Conservation (phyloP, 768 basidiomycete genomes). For the Hericium erinaceus region DNA sequence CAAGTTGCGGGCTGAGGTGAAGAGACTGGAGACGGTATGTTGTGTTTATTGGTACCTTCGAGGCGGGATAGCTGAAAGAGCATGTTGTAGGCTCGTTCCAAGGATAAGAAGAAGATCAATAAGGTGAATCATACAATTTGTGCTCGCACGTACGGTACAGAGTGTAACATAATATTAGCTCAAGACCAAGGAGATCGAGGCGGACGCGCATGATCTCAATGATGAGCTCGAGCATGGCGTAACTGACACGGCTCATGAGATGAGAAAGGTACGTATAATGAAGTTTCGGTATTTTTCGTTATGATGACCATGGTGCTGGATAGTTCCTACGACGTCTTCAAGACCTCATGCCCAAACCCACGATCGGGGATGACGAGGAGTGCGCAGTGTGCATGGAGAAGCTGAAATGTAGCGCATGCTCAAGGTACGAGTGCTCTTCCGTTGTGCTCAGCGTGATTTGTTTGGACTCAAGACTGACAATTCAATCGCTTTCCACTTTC, state of each 20-base stretch:
- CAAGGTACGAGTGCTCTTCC: conserved; percentile 21
- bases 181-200: conserved; percentile 24
- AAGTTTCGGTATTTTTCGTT: not conserved
- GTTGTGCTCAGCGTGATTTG: not conserved
- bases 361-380: conserved; percentile 28
- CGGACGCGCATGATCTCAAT: conserved; percentile 30
- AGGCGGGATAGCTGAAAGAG: not conserved
- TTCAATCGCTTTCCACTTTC: not conserved
- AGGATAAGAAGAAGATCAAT: conserved; percentile 3
- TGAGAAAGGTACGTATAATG: conserved; percentile 30
- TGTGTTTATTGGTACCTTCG: not conserved
- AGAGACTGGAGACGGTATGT: conserved; percentile 4
- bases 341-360: conserved; percentile 28
- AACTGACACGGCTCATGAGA: conserved; percentile 25
- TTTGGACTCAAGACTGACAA: not conserved
- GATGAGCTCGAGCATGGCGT: conserved; percentile 20
- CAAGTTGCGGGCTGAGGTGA: not conserved
- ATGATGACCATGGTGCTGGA: not conserved
- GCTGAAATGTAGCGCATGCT: conserved; percentile 24
- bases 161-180: conserved; percentile 13
- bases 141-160: conserved; percentile 2
- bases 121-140: not conserved
- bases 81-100: not conserved
- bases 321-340: conserved; percentile 26
- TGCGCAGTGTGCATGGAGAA: conserved; percentile 31